Evolutionary conservation across 768 basidiomycete genomes (phyloP).

Genomic region (Lanmaoa pseudosensibilis): DNA sequence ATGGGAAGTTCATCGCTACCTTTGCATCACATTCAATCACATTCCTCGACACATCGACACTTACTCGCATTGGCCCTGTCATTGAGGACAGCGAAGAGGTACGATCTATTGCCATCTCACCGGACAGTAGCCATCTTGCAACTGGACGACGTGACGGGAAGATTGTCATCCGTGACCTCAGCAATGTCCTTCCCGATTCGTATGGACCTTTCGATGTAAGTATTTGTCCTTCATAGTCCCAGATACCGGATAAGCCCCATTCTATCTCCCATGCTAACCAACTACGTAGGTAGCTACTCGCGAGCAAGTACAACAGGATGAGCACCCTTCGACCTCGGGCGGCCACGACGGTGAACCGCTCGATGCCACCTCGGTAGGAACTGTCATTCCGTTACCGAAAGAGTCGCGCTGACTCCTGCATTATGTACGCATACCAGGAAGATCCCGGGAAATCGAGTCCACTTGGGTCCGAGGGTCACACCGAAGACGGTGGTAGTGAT

Average conservation of each 20-base stretch:
- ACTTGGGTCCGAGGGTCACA: not conserved
- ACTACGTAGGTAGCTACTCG: not conserved
- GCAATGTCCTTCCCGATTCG: not conserved
- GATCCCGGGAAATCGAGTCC: not conserved
- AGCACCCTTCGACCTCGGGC: not conserved
- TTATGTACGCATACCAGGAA: not conserved
- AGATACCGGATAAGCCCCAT: too few species aligned
- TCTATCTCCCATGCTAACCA: too few species aligned
- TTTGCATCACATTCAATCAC: not conserved
- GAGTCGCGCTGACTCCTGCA: not conserved
- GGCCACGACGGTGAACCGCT: not conserved
- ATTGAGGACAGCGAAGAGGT: not conserved
- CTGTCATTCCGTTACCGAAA: not conserved
- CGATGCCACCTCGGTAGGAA: not conserved
- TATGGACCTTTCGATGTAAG: not conserved
- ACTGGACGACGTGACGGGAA: not conserved
- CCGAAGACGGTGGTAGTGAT: not conserved
- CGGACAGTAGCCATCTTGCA: not conserved
- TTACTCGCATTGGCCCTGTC: not conserved
- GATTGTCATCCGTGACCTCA: not conserved
- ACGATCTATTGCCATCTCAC: not conserved
- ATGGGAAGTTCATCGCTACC: not conserved
- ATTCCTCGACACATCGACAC: not conserved
- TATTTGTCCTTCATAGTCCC: not conserved
- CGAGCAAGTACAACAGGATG: not conserved